phyloP scores from a whole-genome alignment of 306 rosid species.

The Quercus robur region DNA sequence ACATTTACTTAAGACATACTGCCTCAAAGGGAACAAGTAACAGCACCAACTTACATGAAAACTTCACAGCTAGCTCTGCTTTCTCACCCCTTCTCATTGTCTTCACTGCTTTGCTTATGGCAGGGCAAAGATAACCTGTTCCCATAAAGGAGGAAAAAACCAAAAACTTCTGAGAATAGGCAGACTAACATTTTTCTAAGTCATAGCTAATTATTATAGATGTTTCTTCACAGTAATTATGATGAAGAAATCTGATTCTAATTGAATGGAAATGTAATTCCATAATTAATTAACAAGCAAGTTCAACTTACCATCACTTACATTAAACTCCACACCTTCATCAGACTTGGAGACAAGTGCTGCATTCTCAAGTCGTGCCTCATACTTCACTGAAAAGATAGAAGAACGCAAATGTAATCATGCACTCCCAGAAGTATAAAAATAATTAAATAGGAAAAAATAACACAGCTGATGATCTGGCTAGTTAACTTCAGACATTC shows the following conservation, averaged over 20 bases:
- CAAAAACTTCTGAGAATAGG: not conserved
- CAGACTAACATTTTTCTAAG: not conserved
- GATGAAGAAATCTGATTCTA: too few species aligned
- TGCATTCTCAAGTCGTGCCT: slow-evolving; percentile 50
- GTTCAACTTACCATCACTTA: slow-evolving; percentile 45
- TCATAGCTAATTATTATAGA: too few species aligned
- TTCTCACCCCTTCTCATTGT: slow-evolving; percentile 72
- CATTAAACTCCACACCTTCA: slow-evolving; percentile 40
- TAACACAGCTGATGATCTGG: not conserved
- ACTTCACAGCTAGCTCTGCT: slow-evolving; percentile 47
- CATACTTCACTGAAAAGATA: slow-evolving; percentile 45
- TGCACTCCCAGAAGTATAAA: not conserved
- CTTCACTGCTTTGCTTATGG: slow-evolving; percentile 55
- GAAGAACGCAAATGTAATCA: not conserved
- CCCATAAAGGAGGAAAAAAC: not conserved
- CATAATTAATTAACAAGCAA: not conserved
- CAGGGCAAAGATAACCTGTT: slow-evolving; percentile 56
- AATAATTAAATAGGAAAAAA: not conserved
- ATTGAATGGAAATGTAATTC: not conserved
- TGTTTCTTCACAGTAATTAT: too few species aligned
- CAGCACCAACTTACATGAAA: slow-evolving; percentile 39
- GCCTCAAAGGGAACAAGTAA: slow-evolving; percentile 4
- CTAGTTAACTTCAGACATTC: not conserved
- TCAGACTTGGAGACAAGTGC: slow-evolving; percentile 31
- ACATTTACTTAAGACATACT: not conserved